Percentiles rank a stretch among this genome's conserved stretches.
Evolutionary conservation across 352 stramenopile species (phyloP).

Genomic region (Phytophthora aleatoria): DNA sequence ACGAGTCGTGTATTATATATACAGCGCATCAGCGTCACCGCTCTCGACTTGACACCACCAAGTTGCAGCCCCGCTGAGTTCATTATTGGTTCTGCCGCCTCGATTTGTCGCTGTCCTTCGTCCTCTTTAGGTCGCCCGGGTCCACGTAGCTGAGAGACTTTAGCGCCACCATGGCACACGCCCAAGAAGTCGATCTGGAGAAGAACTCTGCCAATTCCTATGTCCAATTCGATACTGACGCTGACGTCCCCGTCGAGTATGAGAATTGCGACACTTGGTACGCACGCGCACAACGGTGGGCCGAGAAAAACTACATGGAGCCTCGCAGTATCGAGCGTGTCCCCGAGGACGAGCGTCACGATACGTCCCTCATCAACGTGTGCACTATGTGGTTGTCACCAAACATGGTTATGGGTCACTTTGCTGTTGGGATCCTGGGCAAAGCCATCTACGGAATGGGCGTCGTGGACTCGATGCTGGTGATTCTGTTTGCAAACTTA

Average conservation of each 20-base stretch:
- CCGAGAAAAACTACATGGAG: slow-evolving; percentile 37
- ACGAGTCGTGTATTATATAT: too few species aligned
- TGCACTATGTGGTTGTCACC: slow-evolving; percentile 34
- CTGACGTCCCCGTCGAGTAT: slow-evolving; percentile 28
- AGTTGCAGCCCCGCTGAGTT: not conserved
- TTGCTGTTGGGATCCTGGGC: slow-evolving; percentile 21
- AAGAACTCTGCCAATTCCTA: slow-evolving; percentile 32
- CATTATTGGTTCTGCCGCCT: slow-evolving; percentile 16
- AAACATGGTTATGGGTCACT: slow-evolving; percentile 36
- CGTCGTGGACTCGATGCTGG: slow-evolving; percentile 31
- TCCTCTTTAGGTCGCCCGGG: not conserved
- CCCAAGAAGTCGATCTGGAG: slow-evolving; percentile 27
- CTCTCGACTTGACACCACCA: too few species aligned
- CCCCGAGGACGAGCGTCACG: slow-evolving; percentile 25
- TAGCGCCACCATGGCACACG: slow-evolving; percentile 13
- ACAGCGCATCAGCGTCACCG: too few species aligned
- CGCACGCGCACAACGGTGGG: slow-evolving; percentile 26
- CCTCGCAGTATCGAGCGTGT: slow-evolving; percentile 34
- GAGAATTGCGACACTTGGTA: slow-evolving; percentile 35
- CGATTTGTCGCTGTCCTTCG: not conserved
- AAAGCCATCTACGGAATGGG: slow-evolving; percentile 17
- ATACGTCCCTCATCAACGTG: slow-evolving; percentile 25
- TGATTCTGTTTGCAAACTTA: slow-evolving; percentile 31
- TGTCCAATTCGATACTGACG: slow-evolving; percentile 23
- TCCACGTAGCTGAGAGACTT: slow-evolving; percentile 11